These are phyloP conservation scores for Polyporus tsugae DNA, from an alignment of 1,284 basidiomycete species.

Conservation along the genomic window DNA sequence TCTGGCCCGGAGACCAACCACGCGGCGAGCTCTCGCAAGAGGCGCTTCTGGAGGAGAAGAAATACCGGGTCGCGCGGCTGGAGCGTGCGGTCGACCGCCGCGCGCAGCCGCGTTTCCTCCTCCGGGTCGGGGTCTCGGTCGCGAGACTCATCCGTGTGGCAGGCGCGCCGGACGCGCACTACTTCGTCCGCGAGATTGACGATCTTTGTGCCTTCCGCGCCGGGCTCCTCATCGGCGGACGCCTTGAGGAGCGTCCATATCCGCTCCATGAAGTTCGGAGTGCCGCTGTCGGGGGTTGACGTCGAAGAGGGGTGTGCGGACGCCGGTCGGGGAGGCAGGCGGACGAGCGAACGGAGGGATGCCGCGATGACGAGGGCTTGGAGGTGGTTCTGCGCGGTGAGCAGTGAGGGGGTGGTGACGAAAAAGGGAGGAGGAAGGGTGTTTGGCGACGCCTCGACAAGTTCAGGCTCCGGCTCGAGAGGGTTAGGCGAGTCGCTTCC, in stretches of 20 bases:
- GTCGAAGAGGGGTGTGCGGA: background rate
- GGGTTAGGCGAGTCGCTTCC: conserved; percentile 23
- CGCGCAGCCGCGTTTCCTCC: conserved; percentile 59
- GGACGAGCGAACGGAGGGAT: conserved; percentile 62
- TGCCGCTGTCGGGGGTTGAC: conserved; percentile 5
- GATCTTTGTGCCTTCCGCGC: conserved; percentile 56
- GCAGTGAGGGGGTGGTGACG: conserved; percentile 58
- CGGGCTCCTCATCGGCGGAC: conserved; percentile 59
- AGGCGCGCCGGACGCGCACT: conserved; percentile 49
- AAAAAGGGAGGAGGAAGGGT: conserved; percentile 68
- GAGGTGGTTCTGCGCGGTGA: conserved; percentile 71
- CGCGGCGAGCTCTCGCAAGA: conserved; percentile 54
- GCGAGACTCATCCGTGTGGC: conserved; percentile 24
- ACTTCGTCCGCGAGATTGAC: conserved; percentile 77
- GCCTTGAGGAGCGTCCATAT: conserved; percentile 70
- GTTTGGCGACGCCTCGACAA: conserved; percentile 40
- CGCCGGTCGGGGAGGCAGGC: conserved; percentile 41
- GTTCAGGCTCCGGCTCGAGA: conserved; percentile 25
- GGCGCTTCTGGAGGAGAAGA: conserved; percentile 62
- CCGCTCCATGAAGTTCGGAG: conserved; percentile 56
- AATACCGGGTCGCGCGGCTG: conserved; percentile 71
- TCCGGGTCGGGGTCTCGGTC: conserved; percentile 41
- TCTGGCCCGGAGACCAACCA: conserved; percentile 37
- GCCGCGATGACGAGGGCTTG: conserved; percentile 76
- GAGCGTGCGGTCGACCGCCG: conserved; percentile 67